Evolutionary conservation across 2,329 filamentous ascomycete genomes (phyloP).

Genomic region (Aspergillus fumigatiaffinis): DNA sequence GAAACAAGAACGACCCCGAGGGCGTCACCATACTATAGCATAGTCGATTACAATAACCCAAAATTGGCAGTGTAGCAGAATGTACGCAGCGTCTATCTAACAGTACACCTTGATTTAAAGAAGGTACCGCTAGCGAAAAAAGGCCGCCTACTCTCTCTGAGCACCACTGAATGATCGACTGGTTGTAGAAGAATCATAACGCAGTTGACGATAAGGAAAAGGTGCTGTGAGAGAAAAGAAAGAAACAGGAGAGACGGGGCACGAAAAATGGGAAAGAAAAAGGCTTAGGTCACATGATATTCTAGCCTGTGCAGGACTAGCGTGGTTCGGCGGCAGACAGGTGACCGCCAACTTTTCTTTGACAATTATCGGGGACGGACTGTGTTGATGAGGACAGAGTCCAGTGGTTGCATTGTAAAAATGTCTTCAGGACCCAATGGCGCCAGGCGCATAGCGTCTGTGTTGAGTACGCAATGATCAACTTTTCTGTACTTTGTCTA

Average conservation of each 20-base stretch:
- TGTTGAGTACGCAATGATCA: constrained; percentile 32
- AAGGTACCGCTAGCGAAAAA: constrained; percentile 99
- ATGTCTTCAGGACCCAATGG: constrained; percentile 42
- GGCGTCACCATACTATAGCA: neutral
- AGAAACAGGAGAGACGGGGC: constrained; percentile 22
- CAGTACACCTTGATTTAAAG: constrained; percentile 69
- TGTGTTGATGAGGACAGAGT: constrained; percentile 16
- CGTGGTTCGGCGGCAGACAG: constrained; percentile 17
- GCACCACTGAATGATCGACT: constrained; percentile 91
- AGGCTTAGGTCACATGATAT: constrained; percentile 20
- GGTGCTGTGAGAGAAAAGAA: constrained; percentile 59
- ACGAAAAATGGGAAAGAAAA: constrained; percentile 21
- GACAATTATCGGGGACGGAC: constrained; percentile 15
- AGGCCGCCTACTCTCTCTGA: constrained; percentile 78
- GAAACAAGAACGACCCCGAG: neutral
- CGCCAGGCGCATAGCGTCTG: constrained; percentile 36
- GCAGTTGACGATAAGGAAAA: constrained; percentile 91
- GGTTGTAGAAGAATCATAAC: constrained; percentile 62
- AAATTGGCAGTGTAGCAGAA: constrained; percentile 5
- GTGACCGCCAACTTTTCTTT: constrained; percentile 40
- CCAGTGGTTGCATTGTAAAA: constrained; percentile 15
- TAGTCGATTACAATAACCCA: neutral
- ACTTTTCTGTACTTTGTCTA: neutral
- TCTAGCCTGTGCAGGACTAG: constrained; percentile 27
- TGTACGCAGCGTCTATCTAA: constrained; percentile 98